Evolutionary conservation across 495 filamentous ascomycete genomes (phyloP).

Genomic region (Pseudotulostoma volvatum): DNA sequence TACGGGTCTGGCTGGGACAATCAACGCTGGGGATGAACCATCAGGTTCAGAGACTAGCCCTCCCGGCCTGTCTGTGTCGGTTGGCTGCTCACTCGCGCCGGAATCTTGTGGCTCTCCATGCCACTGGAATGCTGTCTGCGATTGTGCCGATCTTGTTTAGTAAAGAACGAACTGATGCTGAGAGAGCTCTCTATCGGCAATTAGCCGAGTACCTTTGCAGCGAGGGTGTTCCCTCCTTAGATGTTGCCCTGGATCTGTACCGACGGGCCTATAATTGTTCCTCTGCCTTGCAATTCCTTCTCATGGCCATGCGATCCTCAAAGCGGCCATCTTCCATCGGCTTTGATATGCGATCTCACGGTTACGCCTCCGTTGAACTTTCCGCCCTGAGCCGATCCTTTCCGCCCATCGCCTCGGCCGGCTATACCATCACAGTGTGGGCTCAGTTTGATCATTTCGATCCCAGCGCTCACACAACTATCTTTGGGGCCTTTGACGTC

Average conservation of each 20-base stretch:
- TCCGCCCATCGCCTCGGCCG: conserved; percentile 55
- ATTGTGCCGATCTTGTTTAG: conserved; percentile 56
- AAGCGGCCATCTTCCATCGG: conserved; percentile 70
- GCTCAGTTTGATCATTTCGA: conserved; percentile 78
- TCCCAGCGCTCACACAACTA: conserved; percentile 66
- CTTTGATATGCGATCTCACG: conserved; percentile 80
- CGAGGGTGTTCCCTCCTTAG: conserved; percentile 53
- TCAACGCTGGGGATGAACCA: conserved; percentile 13
- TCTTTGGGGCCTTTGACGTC: conserved; percentile 89
- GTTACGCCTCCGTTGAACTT: conserved; percentile 77
- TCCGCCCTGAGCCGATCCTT: conserved; percentile 68
- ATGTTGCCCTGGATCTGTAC: conserved; percentile 66
- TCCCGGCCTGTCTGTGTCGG: conserved; percentile 27
- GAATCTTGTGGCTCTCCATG: conserved; percentile 64
- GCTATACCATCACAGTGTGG: conserved; percentile 85
- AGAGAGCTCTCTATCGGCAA: conserved; percentile 41
- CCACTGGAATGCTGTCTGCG: conserved; percentile 55
- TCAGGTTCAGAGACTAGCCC: conserved; percentile 15
- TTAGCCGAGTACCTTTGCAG: conserved; percentile 21
- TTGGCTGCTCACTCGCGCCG: conserved; percentile 42
- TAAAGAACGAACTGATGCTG: conserved; percentile 23
- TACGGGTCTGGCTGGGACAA: conserved; percentile 27
- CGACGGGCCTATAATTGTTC: conserved; percentile 43
- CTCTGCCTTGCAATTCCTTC: conserved; percentile 51
- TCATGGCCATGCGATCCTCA: conserved; percentile 53